Evolutionary conservation across 2,329 filamentous ascomycete genomes (phyloP).

Genomic region (Aspergillus amoenus): DNA sequence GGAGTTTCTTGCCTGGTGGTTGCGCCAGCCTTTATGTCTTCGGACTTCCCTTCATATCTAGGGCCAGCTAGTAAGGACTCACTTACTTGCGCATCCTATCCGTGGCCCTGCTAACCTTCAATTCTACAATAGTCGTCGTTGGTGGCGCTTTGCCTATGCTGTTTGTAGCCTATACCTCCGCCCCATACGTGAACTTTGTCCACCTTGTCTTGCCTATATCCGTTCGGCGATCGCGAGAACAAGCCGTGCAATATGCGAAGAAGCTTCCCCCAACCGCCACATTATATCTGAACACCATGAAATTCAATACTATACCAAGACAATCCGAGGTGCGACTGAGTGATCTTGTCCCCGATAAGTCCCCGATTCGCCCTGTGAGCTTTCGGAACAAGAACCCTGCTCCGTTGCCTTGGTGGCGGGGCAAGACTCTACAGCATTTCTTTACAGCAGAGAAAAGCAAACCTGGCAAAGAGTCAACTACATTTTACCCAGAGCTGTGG

Average conservation of each 20-base stretch:
- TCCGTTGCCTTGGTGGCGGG: constrained; percentile 38
- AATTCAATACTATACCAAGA: constrained; percentile 44
- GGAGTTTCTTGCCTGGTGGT: constrained; percentile 65
- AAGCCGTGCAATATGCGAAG: constrained; percentile 44
- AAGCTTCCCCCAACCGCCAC: constrained; percentile 45
- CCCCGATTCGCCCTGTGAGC: constrained; percentile 39
- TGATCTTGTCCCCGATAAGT: constrained; percentile 39
- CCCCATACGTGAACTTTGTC: constrained; percentile 71
- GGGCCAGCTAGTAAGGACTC: constrained; percentile 40
- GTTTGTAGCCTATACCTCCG: constrained; percentile 63
- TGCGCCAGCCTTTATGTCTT: constrained; percentile 56
- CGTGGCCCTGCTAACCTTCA: constrained; percentile 2
- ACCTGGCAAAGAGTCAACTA: constrained; percentile 36
- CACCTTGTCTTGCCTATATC: constrained; percentile 66
- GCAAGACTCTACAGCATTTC: constrained; percentile 38
- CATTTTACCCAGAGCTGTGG: constrained; percentile 47
- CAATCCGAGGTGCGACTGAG: constrained; percentile 43
- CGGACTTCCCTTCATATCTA: constrained; percentile 45
- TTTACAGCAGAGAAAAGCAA: constrained; percentile 39
- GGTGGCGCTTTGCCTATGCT: constrained; percentile 65
- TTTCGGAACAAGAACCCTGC: constrained; percentile 41
- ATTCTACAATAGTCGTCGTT: constrained; percentile 49
- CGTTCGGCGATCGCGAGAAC: constrained; percentile 60
- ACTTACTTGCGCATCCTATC: neutral
- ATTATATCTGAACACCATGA: constrained; percentile 47